Percentiles rank a stretch among this genome's conserved stretches.
Evolutionary conservation across 2,329 filamentous ascomycete genomes (phyloP).

Genomic region (Fusarium sp.): DNA sequence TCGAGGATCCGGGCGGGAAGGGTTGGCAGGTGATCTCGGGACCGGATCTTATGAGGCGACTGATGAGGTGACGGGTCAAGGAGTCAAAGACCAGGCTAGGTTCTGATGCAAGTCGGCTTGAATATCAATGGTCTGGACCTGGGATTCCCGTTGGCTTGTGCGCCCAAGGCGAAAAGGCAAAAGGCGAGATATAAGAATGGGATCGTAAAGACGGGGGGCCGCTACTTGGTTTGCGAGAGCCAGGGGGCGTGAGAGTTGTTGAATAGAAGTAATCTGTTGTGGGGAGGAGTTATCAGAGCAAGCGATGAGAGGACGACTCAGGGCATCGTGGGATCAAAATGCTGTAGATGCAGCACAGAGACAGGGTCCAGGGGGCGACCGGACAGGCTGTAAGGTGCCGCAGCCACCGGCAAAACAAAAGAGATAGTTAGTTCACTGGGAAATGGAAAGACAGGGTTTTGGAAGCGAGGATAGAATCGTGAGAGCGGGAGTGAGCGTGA

Average conservation of each 20-base stretch:
- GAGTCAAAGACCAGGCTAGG: slow-evolving; percentile 29
- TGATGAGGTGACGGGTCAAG: slow-evolving; percentile 45
- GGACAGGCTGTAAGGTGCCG: slow-evolving; percentile 37
- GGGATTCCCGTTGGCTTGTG: slow-evolving; percentile 36
- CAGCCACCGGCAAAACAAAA: slow-evolving; percentile 45
- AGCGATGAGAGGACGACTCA: slow-evolving; percentile 37
- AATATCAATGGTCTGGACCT: slow-evolving; percentile 46
- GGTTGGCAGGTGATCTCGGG: slow-evolving; percentile 44
- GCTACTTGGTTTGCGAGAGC: slow-evolving; percentile 15
- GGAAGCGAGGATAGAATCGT: slow-evolving; percentile 42
- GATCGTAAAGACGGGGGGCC: slow-evolving; percentile 24
- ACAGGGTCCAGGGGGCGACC: slow-evolving; percentile 42
- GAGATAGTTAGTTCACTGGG: slow-evolving; percentile 32
- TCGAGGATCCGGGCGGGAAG: slow-evolving; percentile 31
- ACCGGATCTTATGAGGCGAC: slow-evolving; percentile 44
- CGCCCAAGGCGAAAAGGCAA: slow-evolving; percentile 16
- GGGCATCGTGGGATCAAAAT: slow-evolving; percentile 39
- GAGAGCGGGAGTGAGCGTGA: slow-evolving; percentile 37
- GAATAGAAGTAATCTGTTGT: slow-evolving; percentile 23
- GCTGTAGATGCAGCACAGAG: slow-evolving; percentile 32
- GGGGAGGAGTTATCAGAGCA: slow-evolving; percentile 32
- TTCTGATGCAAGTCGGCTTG: slow-evolving; percentile 41
- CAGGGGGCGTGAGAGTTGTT: slow-evolving; percentile 27
- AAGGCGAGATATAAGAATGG: slow-evolving; percentile 28
- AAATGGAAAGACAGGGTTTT: slow-evolving; percentile 40